Conservation (phyloP, 805 yeast species). For the Wickerhamomyces ciferrii region DNA sequence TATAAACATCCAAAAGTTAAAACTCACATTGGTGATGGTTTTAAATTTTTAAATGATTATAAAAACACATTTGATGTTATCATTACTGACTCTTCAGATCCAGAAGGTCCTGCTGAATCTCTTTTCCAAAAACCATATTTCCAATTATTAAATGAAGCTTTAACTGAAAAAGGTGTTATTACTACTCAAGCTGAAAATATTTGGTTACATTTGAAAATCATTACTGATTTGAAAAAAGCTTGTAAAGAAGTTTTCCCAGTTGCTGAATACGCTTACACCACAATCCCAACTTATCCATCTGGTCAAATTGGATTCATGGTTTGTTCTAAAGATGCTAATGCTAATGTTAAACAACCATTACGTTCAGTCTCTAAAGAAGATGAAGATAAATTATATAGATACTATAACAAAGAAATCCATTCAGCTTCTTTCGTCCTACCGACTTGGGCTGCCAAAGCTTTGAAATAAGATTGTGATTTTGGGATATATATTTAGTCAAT, state of each 20-base stretch:
- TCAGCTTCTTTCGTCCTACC: conserved; percentile 89
- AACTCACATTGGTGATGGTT: conserved; percentile 95
- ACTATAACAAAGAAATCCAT: conserved; percentile 83
- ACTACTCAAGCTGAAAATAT: conserved; percentile 92
- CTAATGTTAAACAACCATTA: conserved; percentile 63
- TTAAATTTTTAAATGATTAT: conserved; percentile 83
- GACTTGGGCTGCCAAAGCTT: conserved; percentile 70
- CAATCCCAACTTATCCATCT: conserved; percentile 95
- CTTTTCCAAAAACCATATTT: conserved; percentile 92
- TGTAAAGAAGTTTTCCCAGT: conserved; percentile 85
- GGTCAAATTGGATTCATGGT: conserved; percentile 99
- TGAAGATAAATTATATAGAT: conserved; percentile 63
- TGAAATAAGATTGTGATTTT: conserved; percentile 23
- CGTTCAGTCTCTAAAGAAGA: conserved; percentile 58
- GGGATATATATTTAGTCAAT: too few relatives aligned
- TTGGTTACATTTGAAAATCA: conserved; percentile 86
- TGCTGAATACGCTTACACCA: conserved; percentile 85
- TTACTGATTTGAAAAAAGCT: conserved; percentile 74
- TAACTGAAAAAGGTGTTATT: conserved; percentile 89
- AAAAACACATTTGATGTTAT: conserved; percentile 89
- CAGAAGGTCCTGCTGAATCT: conserved; percentile 96
- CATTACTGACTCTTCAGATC: conserved; percentile 96
- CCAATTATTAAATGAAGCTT: conserved; percentile 76
- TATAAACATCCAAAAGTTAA: conserved; percentile 85
- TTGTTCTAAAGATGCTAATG: conserved; percentile 69